Evolutionary conservation across 306 rosid species (phyloP).

Genomic region (Phaseolus lunatus): DNA sequence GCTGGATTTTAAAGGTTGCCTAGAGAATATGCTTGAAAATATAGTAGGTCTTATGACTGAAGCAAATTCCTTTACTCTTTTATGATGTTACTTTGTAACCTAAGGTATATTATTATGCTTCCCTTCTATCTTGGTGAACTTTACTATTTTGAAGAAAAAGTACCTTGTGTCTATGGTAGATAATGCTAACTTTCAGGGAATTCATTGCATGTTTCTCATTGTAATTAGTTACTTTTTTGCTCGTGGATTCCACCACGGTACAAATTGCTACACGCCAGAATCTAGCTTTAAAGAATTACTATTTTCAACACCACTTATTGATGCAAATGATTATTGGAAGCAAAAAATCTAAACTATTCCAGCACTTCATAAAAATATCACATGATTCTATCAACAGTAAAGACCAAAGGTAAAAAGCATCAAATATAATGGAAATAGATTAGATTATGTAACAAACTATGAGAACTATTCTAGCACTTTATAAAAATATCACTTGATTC

Average conservation of each 20-base stretch:
- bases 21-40: constrained; percentile 11
- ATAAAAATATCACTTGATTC: constrained; percentile 9
- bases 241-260: constrained; percentile 13
- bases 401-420: neutral
- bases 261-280: constrained; percentile 9
- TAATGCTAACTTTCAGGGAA: neutral
- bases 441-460: neutral
- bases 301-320: constrained; percentile 11
- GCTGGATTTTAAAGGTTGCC: neutral
- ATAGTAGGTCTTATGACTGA: constrained; percentile 16
- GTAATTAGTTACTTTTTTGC: neutral
- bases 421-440: constrained; percentile 23
- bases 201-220: constrained; percentile 1
- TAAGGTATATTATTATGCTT: constrained; percentile 4
- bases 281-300: neutral
- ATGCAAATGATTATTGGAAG: constrained; percentile 31
- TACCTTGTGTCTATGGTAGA: constrained; percentile 1
- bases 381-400: neutral
- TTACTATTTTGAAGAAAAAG: neutral
- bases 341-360: constrained; percentile 2
- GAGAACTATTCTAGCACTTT: neutral
- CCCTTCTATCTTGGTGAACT: neutral
- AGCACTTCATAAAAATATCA: constrained; percentile 2
- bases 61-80: neutral
- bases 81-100: constrained; percentile 13